Base-by-base conservation (phyloP, 169 alveolate species). In the Cryptosporidium sp. region DNA sequence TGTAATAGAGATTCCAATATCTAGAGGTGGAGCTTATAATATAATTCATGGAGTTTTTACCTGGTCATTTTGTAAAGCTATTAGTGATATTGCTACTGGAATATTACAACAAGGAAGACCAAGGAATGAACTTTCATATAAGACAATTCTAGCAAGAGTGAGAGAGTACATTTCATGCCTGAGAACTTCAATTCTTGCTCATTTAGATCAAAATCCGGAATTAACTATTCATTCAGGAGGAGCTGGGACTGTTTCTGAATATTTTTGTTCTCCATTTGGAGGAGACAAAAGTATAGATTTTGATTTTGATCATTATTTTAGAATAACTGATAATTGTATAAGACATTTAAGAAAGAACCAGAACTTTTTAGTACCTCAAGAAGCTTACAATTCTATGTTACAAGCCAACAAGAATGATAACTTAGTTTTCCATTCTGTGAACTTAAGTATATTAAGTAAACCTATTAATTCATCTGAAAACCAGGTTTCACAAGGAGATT, bases 11-110 rank as follows among this genome's bases (percentile, higher is more conserved):
- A 75, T 37, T 21, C 71, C 85, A 21, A 86, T 48, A 26, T 61
- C 73, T 16, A 91, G 85, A 53, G 95, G 91, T 16, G 92, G 94
- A 23, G 93, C 86, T 69, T 91, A 92, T 62, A 91, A 89, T 61
- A 86, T 94, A 3, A 85, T 93, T 33, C 97, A 95, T 65, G 97
- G 97, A 10, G 97, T 94, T 2, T 95, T 95, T 53, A 95, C 97
- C 3, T 94, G 95, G 93, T 93, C 96, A 39, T 92, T 95, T 45
- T 80, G 89, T 42, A 80, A 80, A 31, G 75, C 85, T 92, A 53
- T 80, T 23, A 80, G 89, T 33, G 89, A 80, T 48, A 80, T 94
- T 92, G 60, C 93, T 93, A 67, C 92, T 86, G 71, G 85, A 87
- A 39, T 96, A 93, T 85, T 92, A 87, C 72, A 85, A 92, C 72